Base-by-base conservation (phyloP, 2,329 filamentous ascomycete species). In the Xylariaceae sp. region DNA sequence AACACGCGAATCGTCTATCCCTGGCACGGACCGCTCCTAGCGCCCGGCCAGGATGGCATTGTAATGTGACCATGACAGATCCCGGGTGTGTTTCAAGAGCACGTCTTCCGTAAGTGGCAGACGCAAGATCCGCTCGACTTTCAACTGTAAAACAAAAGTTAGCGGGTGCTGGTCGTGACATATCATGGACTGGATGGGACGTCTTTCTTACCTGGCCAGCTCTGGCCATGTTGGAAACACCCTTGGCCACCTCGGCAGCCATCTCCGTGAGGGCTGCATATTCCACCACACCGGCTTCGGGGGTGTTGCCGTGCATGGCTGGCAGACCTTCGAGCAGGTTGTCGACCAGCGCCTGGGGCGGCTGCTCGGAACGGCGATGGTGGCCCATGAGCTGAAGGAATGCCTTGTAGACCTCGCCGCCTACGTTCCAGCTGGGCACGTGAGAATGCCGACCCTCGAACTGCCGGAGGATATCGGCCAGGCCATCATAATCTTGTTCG, bases 341-440 rank as follows among this genome's bases (percentile, higher is more conserved):
- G 29, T 79, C 74, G 15, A 83, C 64, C 5, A 77, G 60, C 31
- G 62, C 55, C 16, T 69, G 60, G 9, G 71, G 58, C 2, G 65
- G 59, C 12, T 46, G 52, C 46, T 70, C 65, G 21, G 47, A 51
- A 19, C 59, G 60, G 30, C 60, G 60, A 45, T 62, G 63, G 35
- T 48, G 52, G 48, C 61, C 65, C 44, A 79, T 52, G 14, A 82
- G 59, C 31, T 66, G 59, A 30, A 83, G 62, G 61, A 81, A 81
- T 33, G 76, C 65, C 47, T 68, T 64, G 59, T 95, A 97, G 16
- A 97, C 78, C 50, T 83, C 80, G 4, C 88, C 90, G 18, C 88
- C 89, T 13, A 78, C 65, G 8, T 78, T 68, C 92, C 92, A 96
- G 37, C 83, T 81, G 9, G 73, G 64, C 21, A 94, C 80, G 14